Percentiles rank a stretch among this genome's conserved stretches.
Evolutionary conservation across 768 basidiomycete genomes (phyloP).

Genomic region (Podaxis carcinomalis): DNA sequence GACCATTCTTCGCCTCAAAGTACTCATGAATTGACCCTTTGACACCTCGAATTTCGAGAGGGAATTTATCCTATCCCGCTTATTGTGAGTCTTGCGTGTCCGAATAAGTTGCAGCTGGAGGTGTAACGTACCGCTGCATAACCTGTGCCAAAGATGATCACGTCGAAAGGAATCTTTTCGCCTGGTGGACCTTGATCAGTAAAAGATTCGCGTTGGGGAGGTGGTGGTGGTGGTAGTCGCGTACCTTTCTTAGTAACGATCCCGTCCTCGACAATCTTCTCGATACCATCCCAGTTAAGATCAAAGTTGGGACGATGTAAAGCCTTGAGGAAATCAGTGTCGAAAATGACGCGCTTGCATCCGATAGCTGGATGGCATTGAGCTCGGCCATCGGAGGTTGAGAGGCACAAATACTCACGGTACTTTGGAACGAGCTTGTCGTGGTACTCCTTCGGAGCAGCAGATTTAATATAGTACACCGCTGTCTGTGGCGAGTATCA

Average conservation of each 20-base stretch:
- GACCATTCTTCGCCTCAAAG: constrained; percentile 33
- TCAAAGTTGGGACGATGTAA: constrained; percentile 43
- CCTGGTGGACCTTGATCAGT: constrained; percentile 18
- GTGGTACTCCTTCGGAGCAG: constrained; percentile 42
- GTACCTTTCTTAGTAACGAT: constrained; percentile 36
- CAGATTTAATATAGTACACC: constrained; percentile 30
- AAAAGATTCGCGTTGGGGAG: not conserved
- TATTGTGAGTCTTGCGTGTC: not conserved
- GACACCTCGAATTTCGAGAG: constrained; percentile 27
- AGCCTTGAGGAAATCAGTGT: constrained; percentile 40
- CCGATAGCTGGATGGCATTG: constrained; percentile 33
- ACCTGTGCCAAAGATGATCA: constrained; percentile 37
- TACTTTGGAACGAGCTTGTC: constrained; percentile 43
- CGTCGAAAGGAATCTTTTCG: constrained; percentile 29
- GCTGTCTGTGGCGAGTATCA: constrained; percentile 13
- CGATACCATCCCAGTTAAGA: constrained; percentile 38
- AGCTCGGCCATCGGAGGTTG: not conserved
- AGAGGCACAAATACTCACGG: constrained; percentile 26
- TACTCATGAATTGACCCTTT: constrained; percentile 34
- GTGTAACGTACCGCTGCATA: constrained; percentile 21
- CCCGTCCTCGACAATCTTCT: constrained; percentile 35
- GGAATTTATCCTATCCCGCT: constrained; percentile 25
- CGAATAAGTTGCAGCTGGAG: not conserved
- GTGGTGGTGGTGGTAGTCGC: not conserved
- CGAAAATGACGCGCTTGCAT: constrained; percentile 51